Base-by-base conservation (phyloP, 1,139 yeast genomes). In the Pichia sp. region DNA sequence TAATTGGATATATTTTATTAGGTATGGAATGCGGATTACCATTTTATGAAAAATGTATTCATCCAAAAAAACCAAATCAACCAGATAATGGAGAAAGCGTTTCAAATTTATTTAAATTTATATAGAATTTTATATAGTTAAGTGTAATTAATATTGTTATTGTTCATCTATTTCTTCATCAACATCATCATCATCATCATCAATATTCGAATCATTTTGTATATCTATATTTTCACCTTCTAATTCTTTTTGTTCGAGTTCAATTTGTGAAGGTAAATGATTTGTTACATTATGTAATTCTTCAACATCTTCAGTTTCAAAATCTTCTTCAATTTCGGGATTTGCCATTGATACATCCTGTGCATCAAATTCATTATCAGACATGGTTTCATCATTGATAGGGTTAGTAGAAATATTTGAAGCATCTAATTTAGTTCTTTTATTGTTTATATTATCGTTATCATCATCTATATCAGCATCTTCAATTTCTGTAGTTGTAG, bases 21-120 rank as follows among this genome's bases (percentile, higher is more conserved):
- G 80, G 77, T 2, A 57, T 66, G 18, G 69, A 66, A 46, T 75
- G 81, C 59, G 80, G 81, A 7, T 68, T 66, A 41, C 79, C 79
- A 1, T 60, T 59, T 34, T 61, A 60, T 42, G 24, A 33, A 2
- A 46, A 40, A 35, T 61, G 65, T 38, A 16, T 55, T 15, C 60
- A 57, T 40, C 57, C 59, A 3, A 38, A 50, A 4, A 53, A 51
- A 31, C 59, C 61, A 8, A 32, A 36, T 6, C 58, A 54, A 35
- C 59, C 57, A 23, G 24, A 33, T 19, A 14, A 24, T 16, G n/a
- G 26, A 20, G n/a, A 6, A 5, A 14, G 15, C 15, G 10, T 25
- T 26, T 19, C 20, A 14, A 10, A 33, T 31, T 13, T 6, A 30
- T 5, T 13, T 6, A 16, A 21, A 16, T 13, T 28, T n/a, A 28